Percentiles rank a stretch among this genome's conserved stretches.
Evolutionary conservation across 1,284 basidiomycete genomes (phyloP).

Genomic region (Athelia sp.): DNA sequence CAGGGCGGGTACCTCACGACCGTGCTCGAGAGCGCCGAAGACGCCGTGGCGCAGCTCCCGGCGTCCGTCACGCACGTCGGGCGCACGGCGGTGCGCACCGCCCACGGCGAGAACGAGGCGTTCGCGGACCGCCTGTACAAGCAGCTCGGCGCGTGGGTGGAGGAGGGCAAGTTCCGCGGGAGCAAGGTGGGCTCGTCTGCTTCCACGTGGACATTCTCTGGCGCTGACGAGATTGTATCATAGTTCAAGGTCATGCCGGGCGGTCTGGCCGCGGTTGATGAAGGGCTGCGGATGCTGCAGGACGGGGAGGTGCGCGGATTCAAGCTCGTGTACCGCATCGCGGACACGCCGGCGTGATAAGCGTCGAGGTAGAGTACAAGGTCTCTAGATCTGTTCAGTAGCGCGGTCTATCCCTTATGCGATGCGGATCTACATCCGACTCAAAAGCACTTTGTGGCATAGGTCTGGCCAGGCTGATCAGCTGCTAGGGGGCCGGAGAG

Average conservation of each 20-base stretch:
- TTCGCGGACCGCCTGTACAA: not conserved
- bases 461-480: too few species aligned
- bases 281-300: constrained; percentile 19
- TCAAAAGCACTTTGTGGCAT: too few species aligned
- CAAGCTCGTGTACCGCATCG: constrained; percentile 27
- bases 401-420: too few species aligned
- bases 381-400: too few species aligned
- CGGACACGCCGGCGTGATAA: constrained; percentile 16
- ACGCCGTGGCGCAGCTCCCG: not conserved
- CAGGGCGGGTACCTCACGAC: not conserved
- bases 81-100: not conserved
- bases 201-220: too few species aligned
- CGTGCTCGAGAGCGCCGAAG: not conserved
- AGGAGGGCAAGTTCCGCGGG: too few species aligned
- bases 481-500: too few species aligned
- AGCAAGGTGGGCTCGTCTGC: too few species aligned
- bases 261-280: constrained; percentile 21
- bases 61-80: not conserved
- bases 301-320: constrained; percentile 18
- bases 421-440: too few species aligned
- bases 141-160: too few species aligned
- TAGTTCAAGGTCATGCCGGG: constrained; percentile 13
- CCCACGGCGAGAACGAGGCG: not conserved
- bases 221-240: too few species aligned
- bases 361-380: too few species aligned